Percentiles rank a stretch among this genome's conserved stretches.
Evolutionary conservation across 768 basidiomycete genomes (phyloP).

Genomic region (Udeniomyces megalosporus): DNA sequence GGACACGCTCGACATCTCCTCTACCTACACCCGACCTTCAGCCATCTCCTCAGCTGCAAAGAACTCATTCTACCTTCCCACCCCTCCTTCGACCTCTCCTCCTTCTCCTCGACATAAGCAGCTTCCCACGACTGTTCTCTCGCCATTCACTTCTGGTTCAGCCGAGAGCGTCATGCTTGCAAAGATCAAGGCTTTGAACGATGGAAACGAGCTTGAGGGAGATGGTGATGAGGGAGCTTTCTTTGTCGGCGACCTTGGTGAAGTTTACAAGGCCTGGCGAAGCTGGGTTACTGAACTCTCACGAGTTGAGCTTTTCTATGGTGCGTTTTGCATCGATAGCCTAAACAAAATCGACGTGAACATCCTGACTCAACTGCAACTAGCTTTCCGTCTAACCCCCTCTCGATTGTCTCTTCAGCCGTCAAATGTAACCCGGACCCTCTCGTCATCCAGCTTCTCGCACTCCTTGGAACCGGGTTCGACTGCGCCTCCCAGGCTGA

Average conservation of each 20-base stretch:
- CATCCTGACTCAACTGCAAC: background rate
- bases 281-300: slow-evolving; percentile 65
- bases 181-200: slow-evolving; percentile 1
- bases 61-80: background rate
- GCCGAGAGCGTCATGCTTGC: slow-evolving; percentile 8
- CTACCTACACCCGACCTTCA: slow-evolving; percentile 1
- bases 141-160: background rate
- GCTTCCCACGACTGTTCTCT: slow-evolving; percentile 1
- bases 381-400: no score
- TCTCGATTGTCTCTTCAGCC: no score
- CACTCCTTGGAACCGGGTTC: slow-evolving; percentile 79
- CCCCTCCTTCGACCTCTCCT: slow-evolving; percentile 12
- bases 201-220: background rate
- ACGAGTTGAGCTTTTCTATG: slow-evolving; percentile 85
- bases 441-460: slow-evolving; percentile 75
- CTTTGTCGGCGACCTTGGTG: slow-evolving; percentile 83
- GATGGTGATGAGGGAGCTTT: slow-evolving; percentile 68
- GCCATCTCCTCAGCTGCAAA: background rate
- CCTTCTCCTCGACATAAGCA: background rate
- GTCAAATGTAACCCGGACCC: slow-evolving; percentile 98
- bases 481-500: slow-evolving; percentile 95
- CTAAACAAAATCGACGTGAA: background rate
- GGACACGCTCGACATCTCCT: background rate
- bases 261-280: slow-evolving; percentile 68
- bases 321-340: slow-evolving; percentile 35